Evolutionary conservation across 2,329 filamentous ascomycete species (phyloP), one percentile per base, ranked within the genome.

Genomic region (Aspergillus japonicus): DNA sequence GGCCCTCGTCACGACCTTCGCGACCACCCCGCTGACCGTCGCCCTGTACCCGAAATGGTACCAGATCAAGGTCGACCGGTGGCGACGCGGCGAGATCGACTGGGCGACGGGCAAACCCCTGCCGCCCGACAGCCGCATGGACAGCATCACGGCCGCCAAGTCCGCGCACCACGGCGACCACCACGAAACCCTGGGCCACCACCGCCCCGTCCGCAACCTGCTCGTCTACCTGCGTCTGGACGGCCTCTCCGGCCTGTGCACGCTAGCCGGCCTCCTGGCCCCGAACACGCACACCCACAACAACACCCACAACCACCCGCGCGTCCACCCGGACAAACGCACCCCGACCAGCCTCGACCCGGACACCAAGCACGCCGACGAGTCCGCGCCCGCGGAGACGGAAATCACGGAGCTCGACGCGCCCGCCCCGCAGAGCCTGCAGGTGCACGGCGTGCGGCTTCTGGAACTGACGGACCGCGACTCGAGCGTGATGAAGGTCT

Each of bases 401-500:
- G 62, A 54, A 42, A 63, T 8, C 2, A 16, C 39, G 1, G 29
- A 52, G 2, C 33, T 21, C 29, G 39, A 54, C 26, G 4, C 26
- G 0, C n/a, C 52, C n/a, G 24, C 42, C 53, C 24, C 23, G 6
- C 19, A 49, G 16, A 83, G 85, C 1, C 81, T 94, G 1, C 84
- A 90, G 69, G 89, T 92, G 0, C 91, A 96, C 68, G 94, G 92
- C 33, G 78, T 96, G n/a, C 89, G 93, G 14, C 83, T 98, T 16
- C 78, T 96, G 52, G 91, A 96, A 71, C 84, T 98, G 12, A 96
- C 91, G 0, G 93, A 97, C 68, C 92, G 94, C 83, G 90, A 91
- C 47, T 97, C 94, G 0, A 93, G 92, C 19, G 94, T 97, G 68
- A 98, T 98, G 94, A 89, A 91, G 68, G 91, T 96, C 11, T 89